These are phyloP conservation scores for Agaricales sp. DNA, from an alignment of 1,284 basidiomycete genomes.

Conservation along the genomic window DNA sequence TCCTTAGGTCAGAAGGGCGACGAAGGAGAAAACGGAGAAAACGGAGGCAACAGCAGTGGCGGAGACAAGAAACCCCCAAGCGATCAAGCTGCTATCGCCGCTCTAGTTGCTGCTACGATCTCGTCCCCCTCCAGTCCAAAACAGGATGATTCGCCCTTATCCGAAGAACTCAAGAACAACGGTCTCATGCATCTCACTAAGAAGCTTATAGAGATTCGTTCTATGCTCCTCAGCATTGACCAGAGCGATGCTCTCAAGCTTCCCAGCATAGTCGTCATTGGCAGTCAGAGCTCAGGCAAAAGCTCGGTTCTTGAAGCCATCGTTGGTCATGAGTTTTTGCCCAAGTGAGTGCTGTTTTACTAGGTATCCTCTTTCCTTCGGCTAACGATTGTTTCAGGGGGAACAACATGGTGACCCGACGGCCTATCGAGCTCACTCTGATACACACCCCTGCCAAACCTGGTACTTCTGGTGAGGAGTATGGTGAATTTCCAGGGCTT, in stretches of 20 bases:
- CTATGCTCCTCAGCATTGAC: slow-evolving; percentile 89
- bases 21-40: slow-evolving; percentile 16
- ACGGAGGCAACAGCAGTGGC: slow-evolving; percentile 14
- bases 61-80: slow-evolving; percentile 28
- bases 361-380: slow-evolving; percentile 7
- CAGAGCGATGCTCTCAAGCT: slow-evolving; percentile 91
- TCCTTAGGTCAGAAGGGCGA: slow-evolving; percentile 21
- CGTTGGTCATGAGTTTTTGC: slow-evolving; percentile 96
- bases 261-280: slow-evolving; percentile 96
- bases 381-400: slow-evolving; percentile 45
- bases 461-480: slow-evolving; percentile 64
- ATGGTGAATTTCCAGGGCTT: slow-evolving; percentile 89
- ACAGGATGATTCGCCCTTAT: slow-evolving; percentile 26
- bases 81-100: slow-evolving; percentile 60
- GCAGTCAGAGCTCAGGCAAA: slow-evolving; percentile 97
- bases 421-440: slow-evolving; percentile 95
- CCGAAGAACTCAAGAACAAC: slow-evolving; percentile 39
- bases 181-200: slow-evolving; percentile 87
- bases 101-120: slow-evolving; percentile 62
- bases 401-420: slow-evolving; percentile 98
- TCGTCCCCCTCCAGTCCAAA: slow-evolving; percentile 60
- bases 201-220: slow-evolving; percentile 95
- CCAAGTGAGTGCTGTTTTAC: slow-evolving; percentile 54
- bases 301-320: slow-evolving; percentile 96
- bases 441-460: slow-evolving; percentile 73